Evolutionary conservation across 83 land plant species (phyloP).

Genomic region (Thuja plicata): DNA sequence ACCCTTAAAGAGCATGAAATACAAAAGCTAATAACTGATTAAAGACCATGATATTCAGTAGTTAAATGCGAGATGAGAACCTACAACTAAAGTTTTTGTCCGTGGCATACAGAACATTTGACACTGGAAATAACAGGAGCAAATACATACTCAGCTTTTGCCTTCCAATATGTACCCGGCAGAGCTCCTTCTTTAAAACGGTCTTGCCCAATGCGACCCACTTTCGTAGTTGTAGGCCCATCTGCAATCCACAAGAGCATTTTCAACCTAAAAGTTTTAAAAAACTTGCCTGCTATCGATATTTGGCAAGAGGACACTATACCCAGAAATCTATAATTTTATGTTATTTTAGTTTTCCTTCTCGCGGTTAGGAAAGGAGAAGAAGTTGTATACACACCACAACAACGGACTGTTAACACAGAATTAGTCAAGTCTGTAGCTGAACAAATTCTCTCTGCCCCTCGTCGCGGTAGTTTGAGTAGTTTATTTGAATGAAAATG

Average conservation of each 20-base stretch:
- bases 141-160: conserved; percentile 3
- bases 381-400: neutral
- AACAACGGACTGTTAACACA: neutral
- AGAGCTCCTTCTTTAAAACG: conserved; percentile 13
- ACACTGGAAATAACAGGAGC: neutral
- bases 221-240: neutral
- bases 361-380: too few species aligned
- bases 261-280: neutral
- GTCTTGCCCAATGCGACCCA: conserved; percentile 10
- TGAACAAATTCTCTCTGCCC: neutral
- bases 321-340: too few species aligned
- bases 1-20: neutral
- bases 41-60: neutral
- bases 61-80: neutral
- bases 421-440: neutral
- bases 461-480: neutral
- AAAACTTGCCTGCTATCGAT: neutral
- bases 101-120: neutral
- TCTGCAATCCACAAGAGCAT: neutral
- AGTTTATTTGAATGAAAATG: neutral
- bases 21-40: neutral
- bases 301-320: neutral
- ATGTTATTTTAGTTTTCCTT: too few species aligned
- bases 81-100: neutral
- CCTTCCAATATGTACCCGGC: conserved; percentile 13